Evolutionary conservation across 2,329 filamentous ascomycete species (phyloP).

Genomic region (Paracoccidioides lutzii): DNA sequence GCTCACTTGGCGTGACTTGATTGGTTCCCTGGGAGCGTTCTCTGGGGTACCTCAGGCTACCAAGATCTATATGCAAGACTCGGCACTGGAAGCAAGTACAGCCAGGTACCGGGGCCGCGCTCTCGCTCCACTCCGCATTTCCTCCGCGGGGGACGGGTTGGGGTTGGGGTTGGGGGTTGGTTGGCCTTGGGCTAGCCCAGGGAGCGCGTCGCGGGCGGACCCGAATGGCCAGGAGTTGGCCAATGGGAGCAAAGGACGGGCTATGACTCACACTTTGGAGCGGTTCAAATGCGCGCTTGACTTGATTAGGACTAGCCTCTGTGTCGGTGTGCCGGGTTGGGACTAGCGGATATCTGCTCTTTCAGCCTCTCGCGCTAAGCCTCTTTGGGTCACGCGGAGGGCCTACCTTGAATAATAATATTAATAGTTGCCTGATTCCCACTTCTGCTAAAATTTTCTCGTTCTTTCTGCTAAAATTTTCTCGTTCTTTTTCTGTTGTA

Average conservation of each 20-base stretch:
- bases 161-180: not conserved
- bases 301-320: slow-evolving; percentile 9
- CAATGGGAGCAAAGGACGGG: slow-evolving; percentile 15
- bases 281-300: slow-evolving; percentile 9
- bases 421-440: slow-evolving; percentile 28
- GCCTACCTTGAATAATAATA: not conserved
- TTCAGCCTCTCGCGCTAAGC: slow-evolving; percentile 6
- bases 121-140: not conserved
- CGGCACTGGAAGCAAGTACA: not conserved
- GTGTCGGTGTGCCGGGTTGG: slow-evolving; percentile 17
- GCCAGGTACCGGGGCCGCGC: not conserved
- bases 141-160: not conserved
- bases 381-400: slow-evolving; percentile 8
- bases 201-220: too few species aligned
- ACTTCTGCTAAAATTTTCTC: slow-evolving; percentile 8
- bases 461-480: slow-evolving; percentile 10
- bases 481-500: not conserved
- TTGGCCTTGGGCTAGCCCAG: too few species aligned
- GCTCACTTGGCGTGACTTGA: not conserved
- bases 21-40: not conserved
- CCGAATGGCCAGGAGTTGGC: slow-evolving; percentile 4
- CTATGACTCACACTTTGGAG: slow-evolving; percentile 29
- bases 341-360: slow-evolving; percentile 9
- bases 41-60: not conserved
- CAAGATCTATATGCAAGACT: too few species aligned